Evolutionary conservation across 192 early-diverging fungal genomes (phyloP).

Genomic region (Backusella macrospora): DNA sequence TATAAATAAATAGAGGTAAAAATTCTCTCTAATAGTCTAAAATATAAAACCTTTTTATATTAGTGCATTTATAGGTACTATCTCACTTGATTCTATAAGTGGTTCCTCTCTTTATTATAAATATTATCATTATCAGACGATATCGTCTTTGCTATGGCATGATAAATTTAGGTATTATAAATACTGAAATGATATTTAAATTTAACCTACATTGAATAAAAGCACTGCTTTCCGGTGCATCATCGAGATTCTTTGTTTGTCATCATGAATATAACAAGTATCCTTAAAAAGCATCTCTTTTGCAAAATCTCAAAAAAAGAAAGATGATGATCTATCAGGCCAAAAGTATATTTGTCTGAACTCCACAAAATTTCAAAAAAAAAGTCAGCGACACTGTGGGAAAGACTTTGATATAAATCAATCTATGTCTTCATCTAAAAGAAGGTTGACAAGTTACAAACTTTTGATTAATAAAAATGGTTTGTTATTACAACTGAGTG

Average conservation of each 20-base stretch:
- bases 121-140: neutral
- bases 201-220: neutral
- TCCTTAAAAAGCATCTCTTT: neutral
- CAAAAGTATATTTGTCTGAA: neutral
- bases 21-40: slow-evolving; percentile 1
- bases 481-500: neutral
- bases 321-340: neutral
- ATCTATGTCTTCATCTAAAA: neutral
- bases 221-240: neutral
- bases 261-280: neutral
- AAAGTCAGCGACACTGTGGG: neutral
- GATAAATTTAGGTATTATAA: neutral
- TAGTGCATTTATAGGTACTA: neutral
- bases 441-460: neutral
- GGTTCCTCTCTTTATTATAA: no score
- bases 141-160: neutral
- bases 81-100: neutral
- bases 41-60: neutral
- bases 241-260: neutral
- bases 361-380: neutral
- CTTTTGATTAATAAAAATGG: neutral
- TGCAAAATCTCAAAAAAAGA: neutral
- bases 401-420: neutral
- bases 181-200: neutral
- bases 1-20: no score